phyloP scores from a whole-genome alignment of 441 rosid species.

The Gossypium schwendimanii region DNA sequence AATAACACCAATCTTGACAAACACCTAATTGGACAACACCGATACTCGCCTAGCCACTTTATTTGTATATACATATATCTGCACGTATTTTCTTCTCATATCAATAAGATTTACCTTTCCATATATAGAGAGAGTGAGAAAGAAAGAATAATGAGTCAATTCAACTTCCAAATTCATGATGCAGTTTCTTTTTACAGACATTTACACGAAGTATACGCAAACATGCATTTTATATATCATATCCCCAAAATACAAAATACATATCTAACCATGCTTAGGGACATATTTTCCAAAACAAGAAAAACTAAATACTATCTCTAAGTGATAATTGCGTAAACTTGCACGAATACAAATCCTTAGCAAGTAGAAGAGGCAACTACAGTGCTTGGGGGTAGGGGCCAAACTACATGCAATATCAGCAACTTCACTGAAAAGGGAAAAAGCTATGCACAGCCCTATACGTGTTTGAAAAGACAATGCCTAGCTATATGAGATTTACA shows the following conservation, averaged over 20 bases:
- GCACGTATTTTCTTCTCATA: no score
- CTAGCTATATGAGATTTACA: neutral
- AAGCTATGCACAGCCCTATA: neutral
- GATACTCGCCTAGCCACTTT: no score
- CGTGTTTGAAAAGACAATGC: neutral
- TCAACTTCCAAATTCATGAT: neutral
- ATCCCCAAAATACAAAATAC: neutral
- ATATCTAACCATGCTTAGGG: neutral
- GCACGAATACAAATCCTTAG: neutral
- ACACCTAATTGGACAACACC: no score
- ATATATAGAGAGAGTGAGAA: no score
- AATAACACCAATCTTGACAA: no score
- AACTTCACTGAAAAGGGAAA: neutral
- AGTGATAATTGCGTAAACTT: neutral
- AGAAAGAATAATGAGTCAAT: neutral
- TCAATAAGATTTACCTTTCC: no score
- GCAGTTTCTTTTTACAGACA: neutral
- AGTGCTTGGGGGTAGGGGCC: neutral
- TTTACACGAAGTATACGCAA: neutral
- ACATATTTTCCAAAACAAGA: neutral
- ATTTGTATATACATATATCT: no score
- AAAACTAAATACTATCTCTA: neutral
- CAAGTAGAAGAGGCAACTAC: neutral
- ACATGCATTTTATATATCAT: neutral
- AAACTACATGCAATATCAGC: neutral